Percentiles rank a stretch among this genome's conserved stretches.
These are phyloP conservation scores for Lasiosphaeria miniovina DNA, from an alignment of 495 filamentous ascomycete species.

Conservation along the genomic window DNA sequence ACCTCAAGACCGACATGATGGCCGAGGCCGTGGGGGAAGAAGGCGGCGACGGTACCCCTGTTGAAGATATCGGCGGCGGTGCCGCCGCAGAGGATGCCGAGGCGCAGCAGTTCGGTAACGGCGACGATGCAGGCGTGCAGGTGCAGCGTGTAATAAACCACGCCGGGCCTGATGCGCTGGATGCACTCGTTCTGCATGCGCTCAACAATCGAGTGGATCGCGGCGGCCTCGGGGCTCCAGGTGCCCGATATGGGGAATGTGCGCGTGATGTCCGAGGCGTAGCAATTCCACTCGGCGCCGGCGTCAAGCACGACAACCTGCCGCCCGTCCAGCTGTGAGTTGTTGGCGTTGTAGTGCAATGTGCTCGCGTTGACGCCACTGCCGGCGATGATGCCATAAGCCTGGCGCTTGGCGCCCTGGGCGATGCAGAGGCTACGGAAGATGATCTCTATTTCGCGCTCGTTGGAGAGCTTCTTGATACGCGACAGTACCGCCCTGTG, in stretches of 20 bases:
- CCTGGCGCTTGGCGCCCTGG: slow-evolving; percentile 68
- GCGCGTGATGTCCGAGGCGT: slow-evolving; percentile 87
- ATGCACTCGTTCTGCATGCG: slow-evolving; percentile 83
- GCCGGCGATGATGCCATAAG: slow-evolving; percentile 84
- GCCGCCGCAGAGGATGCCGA: slow-evolving; percentile 64
- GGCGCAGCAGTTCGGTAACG: slow-evolving; percentile 60
- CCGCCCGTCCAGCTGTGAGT: slow-evolving; percentile 61
- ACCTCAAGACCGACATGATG: slow-evolving; percentile 90
- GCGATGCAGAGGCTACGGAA: slow-evolving; percentile 70
- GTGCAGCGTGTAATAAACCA: slow-evolving; percentile 65
- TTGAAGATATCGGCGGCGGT: slow-evolving; percentile 60
- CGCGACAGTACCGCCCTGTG: slow-evolving; percentile 64
- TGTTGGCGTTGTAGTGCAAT: slow-evolving; percentile 82
- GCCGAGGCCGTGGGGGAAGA: slow-evolving; percentile 89
- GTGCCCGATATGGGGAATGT: slow-evolving; percentile 71
- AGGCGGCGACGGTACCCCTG: slow-evolving; percentile 68
- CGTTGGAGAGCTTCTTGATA: slow-evolving; percentile 62
- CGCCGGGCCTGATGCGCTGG: slow-evolving; percentile 58
- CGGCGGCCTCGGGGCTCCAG: slow-evolving; percentile 63
- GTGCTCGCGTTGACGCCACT: slow-evolving; percentile 74
- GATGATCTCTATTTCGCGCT: slow-evolving; percentile 76
- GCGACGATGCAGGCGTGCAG: slow-evolving; percentile 69
- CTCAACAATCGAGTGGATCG: slow-evolving; percentile 73
- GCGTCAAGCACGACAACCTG: slow-evolving; percentile 82
- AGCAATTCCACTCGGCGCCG: slow-evolving; percentile 79